phyloP scores from a whole-genome alignment of 345 rosid species.

The Eucalyptus grandis region DNA sequence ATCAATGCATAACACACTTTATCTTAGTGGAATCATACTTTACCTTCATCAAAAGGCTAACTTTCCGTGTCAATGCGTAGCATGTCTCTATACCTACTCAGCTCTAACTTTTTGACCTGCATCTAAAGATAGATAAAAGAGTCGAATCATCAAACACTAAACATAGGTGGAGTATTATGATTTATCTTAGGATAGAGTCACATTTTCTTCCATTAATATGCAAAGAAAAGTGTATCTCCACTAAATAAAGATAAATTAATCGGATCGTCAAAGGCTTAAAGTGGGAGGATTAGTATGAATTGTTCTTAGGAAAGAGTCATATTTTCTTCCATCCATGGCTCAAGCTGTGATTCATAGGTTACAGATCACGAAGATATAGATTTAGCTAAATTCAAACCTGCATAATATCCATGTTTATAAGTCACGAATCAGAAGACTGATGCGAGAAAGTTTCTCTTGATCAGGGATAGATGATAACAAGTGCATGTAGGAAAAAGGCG shows the following conservation, averaged over 20 bases:
- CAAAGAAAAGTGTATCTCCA: background rate
- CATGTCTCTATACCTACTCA: background rate
- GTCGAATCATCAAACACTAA: background rate
- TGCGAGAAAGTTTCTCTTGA: background rate
- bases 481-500: background rate
- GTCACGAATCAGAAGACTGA: background rate
- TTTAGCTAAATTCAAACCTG: background rate
- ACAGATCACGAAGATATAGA: background rate
- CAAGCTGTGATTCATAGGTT: background rate
- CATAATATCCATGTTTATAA: background rate
- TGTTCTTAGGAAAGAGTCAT: background rate
- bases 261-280: background rate
- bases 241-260: background rate
- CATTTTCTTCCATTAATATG: background rate
- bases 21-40: background rate
- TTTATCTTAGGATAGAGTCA: background rate
- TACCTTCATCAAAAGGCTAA: background rate
- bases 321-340: background rate
- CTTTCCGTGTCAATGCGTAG: background rate
- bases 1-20: background rate
- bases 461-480: background rate
- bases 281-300: background rate
- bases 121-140: background rate
- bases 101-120: background rate
- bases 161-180: background rate